Conservation (phyloP, 805 yeast species). For the Yarrowia sp. region DNA sequence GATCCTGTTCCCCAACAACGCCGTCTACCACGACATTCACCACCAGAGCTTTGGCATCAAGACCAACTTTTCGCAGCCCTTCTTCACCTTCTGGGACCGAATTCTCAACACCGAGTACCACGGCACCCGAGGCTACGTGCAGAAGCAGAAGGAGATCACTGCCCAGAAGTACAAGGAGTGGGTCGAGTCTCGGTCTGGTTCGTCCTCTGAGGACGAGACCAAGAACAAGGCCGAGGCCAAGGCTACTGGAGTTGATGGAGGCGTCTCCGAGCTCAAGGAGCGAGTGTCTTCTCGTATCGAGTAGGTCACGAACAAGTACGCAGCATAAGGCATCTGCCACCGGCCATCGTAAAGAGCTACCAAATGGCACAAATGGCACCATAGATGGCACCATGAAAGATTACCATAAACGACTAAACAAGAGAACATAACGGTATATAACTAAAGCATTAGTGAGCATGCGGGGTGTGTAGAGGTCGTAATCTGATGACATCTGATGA, state of each 20-base stretch:
- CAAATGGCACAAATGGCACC: neutral
- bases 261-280: too few relatives aligned
- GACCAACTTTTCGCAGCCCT: constrained; percentile 93
- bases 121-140: constrained; percentile 67
- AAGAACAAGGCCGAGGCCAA: neutral
- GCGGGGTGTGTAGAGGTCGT: neutral
- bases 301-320: neutral
- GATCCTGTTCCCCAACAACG: constrained; percentile 88
- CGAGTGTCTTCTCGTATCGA: constrained; percentile 7
- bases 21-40: constrained; percentile 96
- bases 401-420: neutral
- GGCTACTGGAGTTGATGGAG: constrained; percentile 6
- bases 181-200: constrained; percentile 34
- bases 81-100: constrained; percentile 92
- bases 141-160: constrained; percentile 64
- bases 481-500: too few relatives aligned
- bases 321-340: neutral
- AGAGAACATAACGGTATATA: constrained; percentile 14
- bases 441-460: neutral
- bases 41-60: constrained; percentile 96
- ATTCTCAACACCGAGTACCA: constrained; percentile 74
- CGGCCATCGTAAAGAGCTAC: too few relatives aligned
- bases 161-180: constrained; percentile 41
- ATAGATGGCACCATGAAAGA: neutral
- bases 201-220: constrained; percentile 14